Percentiles rank a stretch among this genome's conserved stretches.
phyloP scores from a whole-genome alignment of 495 filamentous ascomycete species.

The Aspergillus leporis region DNA sequence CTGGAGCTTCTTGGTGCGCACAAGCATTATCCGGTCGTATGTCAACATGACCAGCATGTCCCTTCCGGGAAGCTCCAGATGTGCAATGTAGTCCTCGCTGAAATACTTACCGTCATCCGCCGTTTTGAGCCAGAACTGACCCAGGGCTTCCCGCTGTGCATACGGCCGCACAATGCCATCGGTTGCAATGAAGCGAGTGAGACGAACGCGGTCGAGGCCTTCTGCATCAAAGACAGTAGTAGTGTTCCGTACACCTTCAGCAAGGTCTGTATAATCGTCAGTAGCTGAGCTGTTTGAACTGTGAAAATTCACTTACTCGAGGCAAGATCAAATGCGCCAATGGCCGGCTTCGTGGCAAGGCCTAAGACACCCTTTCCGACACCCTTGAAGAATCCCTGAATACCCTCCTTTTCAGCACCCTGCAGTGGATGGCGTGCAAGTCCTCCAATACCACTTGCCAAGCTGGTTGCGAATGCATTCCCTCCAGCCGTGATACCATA shows the following conservation, averaged over 20 bases:
- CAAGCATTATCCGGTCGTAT: slow-evolving; percentile 86
- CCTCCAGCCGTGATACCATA: slow-evolving; percentile 96
- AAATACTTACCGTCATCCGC: slow-evolving; percentile 96
- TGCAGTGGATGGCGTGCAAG: slow-evolving; percentile 90
- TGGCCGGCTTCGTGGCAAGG: slow-evolving; percentile 91
- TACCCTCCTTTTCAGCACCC: slow-evolving; percentile 93
- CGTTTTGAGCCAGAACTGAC: slow-evolving; percentile 98
- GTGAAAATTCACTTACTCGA: slow-evolving; percentile 55
- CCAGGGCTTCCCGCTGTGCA: slow-evolving; percentile 91
- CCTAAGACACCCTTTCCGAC: slow-evolving; percentile 94
- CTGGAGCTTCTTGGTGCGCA: slow-evolving; percentile 77
- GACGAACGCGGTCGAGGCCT: slow-evolving; percentile 88
- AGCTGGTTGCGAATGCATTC: slow-evolving; percentile 86
- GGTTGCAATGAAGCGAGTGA: slow-evolving; percentile 85
- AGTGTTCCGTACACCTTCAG: slow-evolving; percentile 96
- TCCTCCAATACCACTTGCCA: slow-evolving; percentile 92
- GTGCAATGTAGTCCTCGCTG: slow-evolving; percentile 95
- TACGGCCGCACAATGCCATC: slow-evolving; percentile 96
- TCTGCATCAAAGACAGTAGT: slow-evolving; percentile 96
- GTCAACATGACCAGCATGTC: slow-evolving; percentile 96
- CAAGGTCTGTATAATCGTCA: slow-evolving; percentile 59
- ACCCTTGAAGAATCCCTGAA: slow-evolving; percentile 93
- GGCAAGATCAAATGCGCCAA: slow-evolving; percentile 94
- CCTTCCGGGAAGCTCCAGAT: slow-evolving; percentile 84
- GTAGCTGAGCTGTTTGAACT: slow-evolving; percentile 6